Evolutionary conservation across 495 filamentous ascomycete species (phyloP), one percentile per base, ranked within the genome.

Genomic region (Clavariopsis aquatica): DNA sequence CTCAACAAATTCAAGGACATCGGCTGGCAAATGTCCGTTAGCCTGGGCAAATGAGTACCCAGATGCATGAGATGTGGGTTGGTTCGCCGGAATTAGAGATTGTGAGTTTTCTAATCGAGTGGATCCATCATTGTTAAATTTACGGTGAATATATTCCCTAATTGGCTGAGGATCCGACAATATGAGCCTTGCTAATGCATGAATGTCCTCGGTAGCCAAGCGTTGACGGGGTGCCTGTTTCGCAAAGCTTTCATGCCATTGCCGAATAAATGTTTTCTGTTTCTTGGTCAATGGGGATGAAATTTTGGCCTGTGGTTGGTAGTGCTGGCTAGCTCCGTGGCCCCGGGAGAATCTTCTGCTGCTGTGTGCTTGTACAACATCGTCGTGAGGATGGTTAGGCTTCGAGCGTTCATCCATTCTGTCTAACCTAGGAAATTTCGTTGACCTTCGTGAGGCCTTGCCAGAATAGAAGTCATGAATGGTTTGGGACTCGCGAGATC

Each of bases 141-240:
- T 59, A 13, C 22, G 47, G 17, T 46, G 43, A 26, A 70, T 58
- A 36, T 64, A 70, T 8, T 63, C 57, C 7, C 9, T 17, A 13
- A 70, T 43, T 10, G 62, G 19, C 26, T 66, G 62, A 4, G 54
- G 24, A 17, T 51, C 24, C 1, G 36, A 15, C 7, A 49, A 15
- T 2, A 60, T 19, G 28, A 70, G 34, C 0, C 53, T 70, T 24
- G 67, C 62, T 6, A 70, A n/a, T 2, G 62, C 62, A 12, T 31
- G 55, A 23, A 66, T 13, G 1, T 62, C 19, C n/a, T 66, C 63
- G n/a, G 8, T 36, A 13, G 67, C 31, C 7, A 57, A 56, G 28
- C 36, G 45, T 12, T 31, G 45, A 43, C 34, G 12, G 20, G 15
- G 23, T 8, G 36, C 22, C 5, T 28, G n/a, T n/a, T 46, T 28